phyloP scores from a whole-genome alignment of 176 grass and related monocot genomes.

The Bonia amplexicaulis region DNA sequence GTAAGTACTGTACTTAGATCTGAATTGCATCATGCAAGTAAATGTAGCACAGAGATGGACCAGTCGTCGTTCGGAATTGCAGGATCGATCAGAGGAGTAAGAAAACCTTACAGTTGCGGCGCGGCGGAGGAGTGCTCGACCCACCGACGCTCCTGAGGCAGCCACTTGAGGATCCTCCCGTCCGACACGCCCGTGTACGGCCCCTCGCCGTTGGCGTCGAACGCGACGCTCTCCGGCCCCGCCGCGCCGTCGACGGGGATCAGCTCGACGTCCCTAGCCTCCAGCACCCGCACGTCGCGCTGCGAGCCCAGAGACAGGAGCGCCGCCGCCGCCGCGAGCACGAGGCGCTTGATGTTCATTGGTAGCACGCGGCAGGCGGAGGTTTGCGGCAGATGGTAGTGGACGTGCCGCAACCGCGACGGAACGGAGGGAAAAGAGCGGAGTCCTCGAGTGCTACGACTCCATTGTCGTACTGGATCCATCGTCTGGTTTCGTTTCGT shows the following conservation, averaged over 20 bases:
- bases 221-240: slow-evolving; percentile 68
- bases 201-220: slow-evolving; percentile 37
- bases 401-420: background rate
- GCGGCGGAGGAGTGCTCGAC: slow-evolving; percentile 38
- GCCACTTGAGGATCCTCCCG: slow-evolving; percentile 68
- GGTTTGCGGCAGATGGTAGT: background rate
- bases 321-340: background rate
- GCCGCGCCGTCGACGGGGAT: slow-evolving; percentile 41
- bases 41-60: background rate
- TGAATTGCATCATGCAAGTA: background rate
- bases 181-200: slow-evolving; percentile 78
- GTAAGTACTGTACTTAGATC: background rate
- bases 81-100: background rate
- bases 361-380: background rate
- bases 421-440: background rate
- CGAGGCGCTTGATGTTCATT: slow-evolving; percentile 17
- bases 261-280: slow-evolving; percentile 26
- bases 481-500: no score
- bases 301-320: background rate
- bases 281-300: background rate
- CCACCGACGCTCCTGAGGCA: slow-evolving; percentile 36
- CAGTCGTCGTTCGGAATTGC: background rate
- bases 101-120: slow-evolving; percentile 50
- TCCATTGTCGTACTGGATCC: no score
- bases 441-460: no score